These are phyloP conservation scores for Cercospora beticola DNA, from an alignment of 2,329 filamentous ascomycete genomes.

Conservation along the genomic window DNA sequence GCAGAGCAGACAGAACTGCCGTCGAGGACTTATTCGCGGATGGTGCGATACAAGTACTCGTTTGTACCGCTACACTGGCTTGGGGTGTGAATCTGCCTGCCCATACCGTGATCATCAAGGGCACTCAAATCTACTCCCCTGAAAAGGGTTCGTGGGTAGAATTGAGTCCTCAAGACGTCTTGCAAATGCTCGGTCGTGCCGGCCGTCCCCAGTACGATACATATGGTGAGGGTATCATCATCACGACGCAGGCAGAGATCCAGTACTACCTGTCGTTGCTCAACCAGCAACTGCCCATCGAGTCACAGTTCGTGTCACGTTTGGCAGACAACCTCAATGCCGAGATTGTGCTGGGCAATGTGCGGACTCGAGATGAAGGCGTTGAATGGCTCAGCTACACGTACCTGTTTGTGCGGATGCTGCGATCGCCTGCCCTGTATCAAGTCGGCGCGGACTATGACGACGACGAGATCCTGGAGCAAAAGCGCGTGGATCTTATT, in stretches of 20 bases:
- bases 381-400: slow-evolving; percentile 99
- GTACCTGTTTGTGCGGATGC: slow-evolving; percentile 96
- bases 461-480: slow-evolving; percentile 84
- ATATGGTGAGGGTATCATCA: slow-evolving; percentile 97
- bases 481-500: slow-evolving; percentile 95
- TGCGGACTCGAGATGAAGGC: slow-evolving; percentile 86
- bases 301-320: slow-evolving; percentile 91
- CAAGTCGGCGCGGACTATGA: slow-evolving; percentile 96
- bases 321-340: slow-evolving; percentile 95
- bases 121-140: slow-evolving; percentile 94
- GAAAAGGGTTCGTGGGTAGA: slow-evolving; percentile 99
- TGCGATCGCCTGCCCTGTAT: slow-evolving; percentile 90
- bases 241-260: slow-evolving; percentile 91
- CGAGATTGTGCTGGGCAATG: slow-evolving; percentile 90
- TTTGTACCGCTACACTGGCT: slow-evolving; percentile 95
- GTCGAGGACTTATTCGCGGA: slow-evolving; percentile 93
- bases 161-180: slow-evolving; percentile 91
- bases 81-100: slow-evolving; percentile 99
- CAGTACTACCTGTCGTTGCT: slow-evolving; percentile 96
- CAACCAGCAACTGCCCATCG: slow-evolving; percentile 96
- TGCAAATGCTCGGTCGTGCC: slow-evolving; percentile 98
- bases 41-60: slow-evolving; percentile 88
- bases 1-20: slow-evolving; percentile 85
- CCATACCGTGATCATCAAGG: slow-evolving; percentile 98
- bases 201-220: slow-evolving; percentile 96